Base-by-base conservation (phyloP, 208 protist species). In the Trypanosoma scelopori region DNA sequence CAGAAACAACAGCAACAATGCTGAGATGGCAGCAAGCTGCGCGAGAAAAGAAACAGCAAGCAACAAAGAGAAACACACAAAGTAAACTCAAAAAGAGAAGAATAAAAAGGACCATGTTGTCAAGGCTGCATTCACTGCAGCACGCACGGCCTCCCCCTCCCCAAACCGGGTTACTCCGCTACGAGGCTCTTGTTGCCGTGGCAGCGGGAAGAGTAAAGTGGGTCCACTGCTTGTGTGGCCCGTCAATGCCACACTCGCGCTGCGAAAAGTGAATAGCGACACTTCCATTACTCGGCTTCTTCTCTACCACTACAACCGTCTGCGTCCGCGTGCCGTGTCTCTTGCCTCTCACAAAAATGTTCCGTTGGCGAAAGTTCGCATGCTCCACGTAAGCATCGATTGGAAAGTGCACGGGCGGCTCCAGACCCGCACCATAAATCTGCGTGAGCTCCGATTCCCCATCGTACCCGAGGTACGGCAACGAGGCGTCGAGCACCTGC, bases 291-390 rank as follows among this genome's bases (percentile, higher is more conserved):
- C 56, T 46, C 5, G 71, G 25, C 23, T 59, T 35, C 9, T 59
- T 66, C 60, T 86, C 80, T 20, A 84, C 77, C 42, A 85, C 52
- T 30, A 89, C 83, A 32, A 85, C 69, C 28, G 83, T 82, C 46
- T 86, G 83, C 41, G 79, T 65, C 22, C 78, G 76, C 6, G 80
- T 89, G 11, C 77, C 79, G 64, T 80, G 73, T 7, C 49, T 65
- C n/a, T 20, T 20, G 13, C 52, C 18, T 1, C 59, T 69, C 35
- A 67, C 61, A 46, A 83, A 71, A 39, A 89, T 85, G 70, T 69
- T 81, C 3, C 66, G 61, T 55, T 85, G 79, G 32, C 71, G 35
- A 58, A 73, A 69, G 43, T 67, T 60, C 51, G 76, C 76, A 11
- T 49, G 39, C 27, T 58, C 25, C 28, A 55, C 42, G 5, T 75